Conservation (phyloP, 2,329 filamentous ascomycete genomes). For the Peltaster fructicola region DNA sequence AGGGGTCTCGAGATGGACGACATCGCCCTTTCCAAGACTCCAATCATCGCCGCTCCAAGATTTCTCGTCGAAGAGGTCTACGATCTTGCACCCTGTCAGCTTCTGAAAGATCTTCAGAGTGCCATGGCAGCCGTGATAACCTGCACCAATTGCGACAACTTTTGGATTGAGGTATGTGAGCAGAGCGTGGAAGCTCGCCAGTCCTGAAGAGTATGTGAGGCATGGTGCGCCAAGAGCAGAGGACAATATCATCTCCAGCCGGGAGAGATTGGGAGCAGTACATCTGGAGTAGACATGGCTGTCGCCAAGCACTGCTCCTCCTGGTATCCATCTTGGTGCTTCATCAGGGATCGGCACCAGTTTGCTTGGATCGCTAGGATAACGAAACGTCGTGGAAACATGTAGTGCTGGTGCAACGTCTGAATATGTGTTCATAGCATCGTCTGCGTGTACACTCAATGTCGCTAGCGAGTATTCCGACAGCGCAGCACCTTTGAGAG, state of each 20-base stretch:
- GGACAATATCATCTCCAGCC: slow-evolving; percentile 68
- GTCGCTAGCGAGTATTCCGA: slow-evolving; percentile 15
- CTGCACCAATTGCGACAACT: slow-evolving; percentile 62
- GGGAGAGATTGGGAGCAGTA: slow-evolving; percentile 59
- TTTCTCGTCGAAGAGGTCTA: slow-evolving; percentile 40
- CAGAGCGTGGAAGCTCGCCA: slow-evolving; percentile 76
- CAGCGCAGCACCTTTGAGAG: slow-evolving; percentile 6
- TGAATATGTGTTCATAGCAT: slow-evolving; percentile 21
- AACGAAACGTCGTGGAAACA: slow-evolving; percentile 81
- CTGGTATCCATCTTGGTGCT: slow-evolving; percentile 12
- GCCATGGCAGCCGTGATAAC: slow-evolving; percentile 89
- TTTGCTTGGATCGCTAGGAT: slow-evolving; percentile 49
- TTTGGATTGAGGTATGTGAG: slow-evolving; percentile 71
- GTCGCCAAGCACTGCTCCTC: slow-evolving; percentile 31
- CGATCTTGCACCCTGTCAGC: slow-evolving; percentile 54
- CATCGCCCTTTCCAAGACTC: slow-evolving; percentile 56
- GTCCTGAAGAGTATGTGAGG: slow-evolving; percentile 67
- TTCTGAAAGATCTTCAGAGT: slow-evolving; percentile 58
- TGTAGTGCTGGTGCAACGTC: slow-evolving; percentile 83
- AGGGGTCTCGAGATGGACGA: slow-evolving; percentile 85
- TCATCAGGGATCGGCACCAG: slow-evolving; percentile 26
- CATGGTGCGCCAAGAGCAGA: slow-evolving; percentile 51
- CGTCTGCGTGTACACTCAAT: slow-evolving; percentile 18
- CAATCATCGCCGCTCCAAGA: slow-evolving; percentile 38
- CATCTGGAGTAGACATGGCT: slow-evolving; percentile 72